Percentiles rank a stretch among this genome's conserved stretches.
phyloP scores from a whole-genome alignment of 768 basidiomycete genomes.

The Agaricus sinodeliciosus region DNA sequence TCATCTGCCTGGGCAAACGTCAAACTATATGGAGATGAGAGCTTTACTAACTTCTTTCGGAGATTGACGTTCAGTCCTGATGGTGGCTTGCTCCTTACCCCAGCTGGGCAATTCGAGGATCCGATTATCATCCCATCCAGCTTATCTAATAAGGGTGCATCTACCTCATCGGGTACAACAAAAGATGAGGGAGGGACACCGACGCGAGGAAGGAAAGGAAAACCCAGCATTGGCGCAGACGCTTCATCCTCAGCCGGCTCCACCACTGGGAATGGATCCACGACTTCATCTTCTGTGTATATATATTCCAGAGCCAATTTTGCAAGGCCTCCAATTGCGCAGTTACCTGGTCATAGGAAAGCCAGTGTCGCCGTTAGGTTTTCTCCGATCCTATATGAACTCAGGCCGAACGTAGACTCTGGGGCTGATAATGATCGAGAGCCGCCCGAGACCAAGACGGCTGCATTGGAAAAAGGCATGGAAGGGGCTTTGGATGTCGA shows the following conservation, averaged over 20 bases:
- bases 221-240: conserved; percentile 4
- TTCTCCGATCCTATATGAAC: conserved; percentile 87
- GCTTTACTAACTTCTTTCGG: conserved; percentile 92
- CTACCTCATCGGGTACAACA: conserved; percentile 1
- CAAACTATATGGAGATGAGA: conserved; percentile 92
- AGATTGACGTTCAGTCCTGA: conserved; percentile 93
- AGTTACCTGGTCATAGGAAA: conserved; percentile 94
- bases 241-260: conserved; percentile 21
- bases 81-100: conserved; percentile 87
- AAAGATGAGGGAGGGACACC: conserved; percentile 37
- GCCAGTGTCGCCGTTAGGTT: conserved; percentile 92
- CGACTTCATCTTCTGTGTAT: conserved; percentile 63
- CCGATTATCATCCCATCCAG: conserved; percentile 48
- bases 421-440: conserved; percentile 16
- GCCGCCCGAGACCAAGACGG: conserved; percentile 30
- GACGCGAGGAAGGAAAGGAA: conserved; percentile 49
- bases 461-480: conserved; percentile 59
- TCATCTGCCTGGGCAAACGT: conserved; percentile 55
- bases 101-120: conserved; percentile 96
- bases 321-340: conserved; percentile 86
- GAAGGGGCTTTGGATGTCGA: conserved; percentile 61
- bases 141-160: conserved; percentile 12
- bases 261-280: conserved; percentile 33
- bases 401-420: conserved; percentile 54
- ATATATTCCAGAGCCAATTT: conserved; percentile 96